phyloP scores from a whole-genome alignment of 179 eudicot genomes.

The Gypsophila paniculata region DNA sequence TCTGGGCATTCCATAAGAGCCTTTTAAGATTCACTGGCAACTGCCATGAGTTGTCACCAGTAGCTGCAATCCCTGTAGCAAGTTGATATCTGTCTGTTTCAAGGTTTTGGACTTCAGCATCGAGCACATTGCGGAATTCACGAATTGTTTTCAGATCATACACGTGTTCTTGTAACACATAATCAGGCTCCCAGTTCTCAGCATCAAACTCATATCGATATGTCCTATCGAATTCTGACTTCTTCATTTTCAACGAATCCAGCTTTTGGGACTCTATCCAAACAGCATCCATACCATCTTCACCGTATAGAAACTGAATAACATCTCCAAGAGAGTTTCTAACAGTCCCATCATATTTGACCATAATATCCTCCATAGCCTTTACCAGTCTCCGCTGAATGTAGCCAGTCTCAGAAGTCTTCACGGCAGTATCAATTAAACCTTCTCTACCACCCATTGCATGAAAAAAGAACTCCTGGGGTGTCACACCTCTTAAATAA shows the following conservation, averaged over 20 bases:
- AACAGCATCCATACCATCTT: constrained; percentile 99
- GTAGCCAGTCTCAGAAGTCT: constrained; percentile 98
- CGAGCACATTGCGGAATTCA: constrained; percentile 89
- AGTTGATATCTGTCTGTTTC: constrained; percentile 82
- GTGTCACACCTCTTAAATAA: constrained; percentile 88
- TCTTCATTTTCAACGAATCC: constrained; percentile 85
- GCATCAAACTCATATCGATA: constrained; percentile 75
- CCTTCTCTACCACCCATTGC: constrained; percentile 99
- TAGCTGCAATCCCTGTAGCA: constrained; percentile 85
- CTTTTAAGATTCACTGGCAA: constrained; percentile 90
- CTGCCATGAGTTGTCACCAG: constrained; percentile 92
- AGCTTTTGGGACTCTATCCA: constrained; percentile 93
- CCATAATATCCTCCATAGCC: constrained; percentile 99
- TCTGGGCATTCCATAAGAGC: constrained; percentile 87
- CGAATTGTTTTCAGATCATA: constrained; percentile 77
- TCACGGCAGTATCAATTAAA: constrained; percentile 94
- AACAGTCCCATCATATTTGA: constrained; percentile 96
- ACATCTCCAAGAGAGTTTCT: constrained; percentile 96
- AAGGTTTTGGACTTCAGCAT: constrained; percentile 89
- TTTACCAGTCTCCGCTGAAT: constrained; percentile 93
- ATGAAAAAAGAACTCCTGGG: constrained; percentile 98
- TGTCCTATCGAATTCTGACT: constrained; percentile 49
- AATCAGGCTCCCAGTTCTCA: constrained; percentile 85
- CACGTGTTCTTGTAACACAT: constrained; percentile 79
- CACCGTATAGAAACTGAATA: constrained; percentile 95